These are phyloP conservation scores for Phytophthora boehmeriae DNA, from an alignment of 352 stramenopile species.

Conservation along the genomic window DNA sequence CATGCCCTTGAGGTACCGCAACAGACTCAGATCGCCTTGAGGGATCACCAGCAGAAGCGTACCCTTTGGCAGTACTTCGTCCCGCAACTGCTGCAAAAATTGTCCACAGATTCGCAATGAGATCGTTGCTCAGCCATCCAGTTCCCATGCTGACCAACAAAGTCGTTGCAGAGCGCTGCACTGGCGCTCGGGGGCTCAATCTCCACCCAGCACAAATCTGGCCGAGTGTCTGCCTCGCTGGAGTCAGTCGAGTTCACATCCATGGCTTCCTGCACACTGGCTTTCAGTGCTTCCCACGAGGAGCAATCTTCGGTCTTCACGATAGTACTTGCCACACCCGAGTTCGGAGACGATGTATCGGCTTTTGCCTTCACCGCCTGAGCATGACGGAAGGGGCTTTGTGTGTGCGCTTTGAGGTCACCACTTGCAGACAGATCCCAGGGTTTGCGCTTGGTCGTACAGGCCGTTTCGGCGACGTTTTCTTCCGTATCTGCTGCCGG, in stretches of 20 bases:
- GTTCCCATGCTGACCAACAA: conserved; percentile 59
- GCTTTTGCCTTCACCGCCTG: conserved; percentile 25
- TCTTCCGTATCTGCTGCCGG: conserved; percentile 13
- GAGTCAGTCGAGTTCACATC: background rate
- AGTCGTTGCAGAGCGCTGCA: conserved; percentile 48
- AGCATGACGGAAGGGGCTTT: conserved; percentile 65
- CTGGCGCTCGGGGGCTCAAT: conserved; percentile 54
- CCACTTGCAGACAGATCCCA: conserved; percentile 79
- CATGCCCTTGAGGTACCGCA: conserved; percentile 77
- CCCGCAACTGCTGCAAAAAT: conserved; percentile 53
- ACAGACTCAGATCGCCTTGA: conserved; percentile 71
- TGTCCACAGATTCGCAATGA: conserved; percentile 57
- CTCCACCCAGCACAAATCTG: conserved; percentile 81
- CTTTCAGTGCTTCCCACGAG: conserved; percentile 42
- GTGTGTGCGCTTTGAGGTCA: conserved; percentile 49
- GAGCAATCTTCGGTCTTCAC: conserved; percentile 37
- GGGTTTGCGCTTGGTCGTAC: conserved; percentile 48
- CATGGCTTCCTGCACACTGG: conserved; percentile 36
- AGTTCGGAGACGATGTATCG: conserved; percentile 1
- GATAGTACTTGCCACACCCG: conserved; percentile 13
- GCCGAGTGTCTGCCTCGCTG: conserved; percentile 7
- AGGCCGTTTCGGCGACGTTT: background rate
- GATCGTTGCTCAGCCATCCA: conserved; percentile 71
- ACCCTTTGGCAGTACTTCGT: conserved; percentile 45
- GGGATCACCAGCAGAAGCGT: conserved; percentile 74